phyloP scores from a whole-genome alignment of 495 filamentous ascomycete genomes.

The Penicillium lagena region DNA sequence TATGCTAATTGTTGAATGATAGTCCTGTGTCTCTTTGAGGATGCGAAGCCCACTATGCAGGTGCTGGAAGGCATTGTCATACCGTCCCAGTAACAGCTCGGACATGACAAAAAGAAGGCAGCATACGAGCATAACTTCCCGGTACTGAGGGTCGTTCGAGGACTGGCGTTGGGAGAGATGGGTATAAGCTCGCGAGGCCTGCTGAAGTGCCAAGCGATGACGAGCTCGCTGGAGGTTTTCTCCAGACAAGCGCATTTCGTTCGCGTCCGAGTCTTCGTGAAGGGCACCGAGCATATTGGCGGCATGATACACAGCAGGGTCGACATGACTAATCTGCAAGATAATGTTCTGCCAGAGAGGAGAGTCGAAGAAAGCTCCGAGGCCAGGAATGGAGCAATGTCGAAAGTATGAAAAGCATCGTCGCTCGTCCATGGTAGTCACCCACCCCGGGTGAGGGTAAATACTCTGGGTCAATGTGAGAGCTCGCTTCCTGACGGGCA shows the following conservation, averaged over 20 bases:
- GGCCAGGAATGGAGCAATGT: slow-evolving; percentile 7
- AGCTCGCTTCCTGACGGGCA: slow-evolving; percentile 3
- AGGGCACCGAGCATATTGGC: slow-evolving; percentile 15
- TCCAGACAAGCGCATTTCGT: slow-evolving; percentile 11
- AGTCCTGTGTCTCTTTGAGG: slow-evolving; percentile 3
- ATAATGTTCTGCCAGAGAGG: slow-evolving; percentile 13
- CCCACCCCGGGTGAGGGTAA: slow-evolving; percentile 2
- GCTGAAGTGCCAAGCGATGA: slow-evolving; percentile 15
- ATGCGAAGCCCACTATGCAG: slow-evolving; percentile 14
- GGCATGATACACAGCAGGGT: slow-evolving; percentile 20
- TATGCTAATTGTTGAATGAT: slow-evolving; percentile 1
- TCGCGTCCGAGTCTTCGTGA: slow-evolving; percentile 9
- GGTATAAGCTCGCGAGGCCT: slow-evolving; percentile 8
- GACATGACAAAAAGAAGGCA: slow-evolving; percentile 15
- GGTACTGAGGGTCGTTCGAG: slow-evolving; percentile 13
- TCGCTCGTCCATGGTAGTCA: slow-evolving; percentile 15
- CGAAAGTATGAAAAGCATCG: slow-evolving; percentile 19
- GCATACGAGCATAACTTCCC: slow-evolving; percentile 9
- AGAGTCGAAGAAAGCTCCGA: slow-evolving; percentile 12
- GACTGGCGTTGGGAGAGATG: slow-evolving; percentile 5
- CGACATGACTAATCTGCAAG: slow-evolving; percentile 11
- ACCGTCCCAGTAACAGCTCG: slow-evolving; percentile 9
- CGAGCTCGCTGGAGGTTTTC: slow-evolving; percentile 6
- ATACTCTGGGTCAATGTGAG: not conserved
- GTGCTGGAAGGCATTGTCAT: slow-evolving; percentile 12